Base-by-base conservation (phyloP, 1,284 basidiomycete species). In the Rhodotorula sp. region DNA sequence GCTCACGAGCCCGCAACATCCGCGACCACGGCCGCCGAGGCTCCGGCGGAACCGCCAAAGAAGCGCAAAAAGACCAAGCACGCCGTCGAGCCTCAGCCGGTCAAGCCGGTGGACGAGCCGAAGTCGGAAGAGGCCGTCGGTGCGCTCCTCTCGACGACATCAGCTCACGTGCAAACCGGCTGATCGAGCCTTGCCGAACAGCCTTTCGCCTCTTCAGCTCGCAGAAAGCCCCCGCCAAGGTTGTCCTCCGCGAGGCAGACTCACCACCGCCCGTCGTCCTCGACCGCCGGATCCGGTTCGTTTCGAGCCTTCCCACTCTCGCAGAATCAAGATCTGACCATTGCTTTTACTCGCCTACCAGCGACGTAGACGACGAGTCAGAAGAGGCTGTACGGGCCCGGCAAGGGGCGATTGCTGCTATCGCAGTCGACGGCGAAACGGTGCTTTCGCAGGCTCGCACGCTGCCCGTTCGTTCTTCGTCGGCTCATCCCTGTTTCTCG, bases 181-280 rank as follows among this genome's bases (percentile, higher is more conserved):
- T 58, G n/a, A 17, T 21, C 7, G 27, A 17, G 10, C 12, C 16
- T 8, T 4, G 1, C 14, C 16, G 12, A 12, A 50, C 68, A 63
- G 66, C 66, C 0, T 74, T 74, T 55, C 65, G 73, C 0, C 65
- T 74, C 10, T 75, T 75, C 66, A 75, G 74, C 41, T 54, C 67
- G 0, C 67, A 71, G 34, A 69, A 62, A 14, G 42, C 54, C 0
- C 74, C 74, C 13, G 55, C 59, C 7, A 23, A 23, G 14, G 66
- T 75, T 42, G 65, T 68, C 13, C 61, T 75, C 44, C 55, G 64
- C 42, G 65, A 68, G 48, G 61, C 52, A 23, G 46, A 66, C 17
- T 45, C 60, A 21, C 52, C 53, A 8, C 52, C 63, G 16, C 64
- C 64, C 19, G 17, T 53, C 27, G 70, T 70, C 12, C 17, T n/a